These are phyloP conservation scores for Ophiocordyceps camponoti-leonardi DNA, from an alignment of 2,329 filamentous ascomycete species.

Conservation along the genomic window DNA sequence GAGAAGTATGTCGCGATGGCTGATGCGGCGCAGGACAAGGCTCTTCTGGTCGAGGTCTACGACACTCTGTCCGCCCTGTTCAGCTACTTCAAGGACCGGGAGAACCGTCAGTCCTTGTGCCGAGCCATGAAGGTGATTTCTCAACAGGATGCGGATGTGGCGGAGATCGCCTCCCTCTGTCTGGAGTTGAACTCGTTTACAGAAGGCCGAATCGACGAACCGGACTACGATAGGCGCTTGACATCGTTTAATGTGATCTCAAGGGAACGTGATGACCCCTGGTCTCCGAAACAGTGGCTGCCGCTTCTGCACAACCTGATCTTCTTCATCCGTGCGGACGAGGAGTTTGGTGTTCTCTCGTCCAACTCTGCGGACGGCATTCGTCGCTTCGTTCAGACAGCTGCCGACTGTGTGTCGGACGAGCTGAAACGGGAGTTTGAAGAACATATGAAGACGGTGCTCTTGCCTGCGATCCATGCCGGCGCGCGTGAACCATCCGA, in stretches of 20 bases:
- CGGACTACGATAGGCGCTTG: conserved; percentile 72
- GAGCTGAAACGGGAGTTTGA: conserved; percentile 28
- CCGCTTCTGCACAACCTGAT: conserved; percentile 80
- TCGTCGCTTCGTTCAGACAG: conserved; percentile 57
- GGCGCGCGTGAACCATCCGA: conserved; percentile 69
- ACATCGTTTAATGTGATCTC: conserved; percentile 60
- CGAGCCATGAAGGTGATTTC: conserved; percentile 58
- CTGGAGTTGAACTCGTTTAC: conserved; percentile 67
- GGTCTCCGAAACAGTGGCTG: conserved; percentile 63
- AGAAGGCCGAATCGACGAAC: conserved; percentile 57
- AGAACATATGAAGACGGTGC: conserved; percentile 39
- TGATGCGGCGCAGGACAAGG: conserved; percentile 17
- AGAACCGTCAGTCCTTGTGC: conserved; percentile 58
- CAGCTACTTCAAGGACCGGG: conserved; percentile 72
- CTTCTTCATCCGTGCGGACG: conserved; percentile 69
- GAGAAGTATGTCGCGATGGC: conserved; percentile 62
- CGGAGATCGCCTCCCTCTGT: conserved; percentile 52
- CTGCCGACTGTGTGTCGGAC: conserved; percentile 21
- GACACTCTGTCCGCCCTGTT: conserved; percentile 66
- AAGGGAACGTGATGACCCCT: conserved; percentile 35
- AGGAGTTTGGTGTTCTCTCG: conserved; percentile 71
- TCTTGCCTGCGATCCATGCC: conserved; percentile 61
- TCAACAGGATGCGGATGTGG: conserved; percentile 39
- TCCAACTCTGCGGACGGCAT: conserved; percentile 68
- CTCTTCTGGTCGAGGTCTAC: conserved; percentile 48